A percentile compares a stretch with the other conserved stretches of the same genome.
These are phyloP conservation scores for Colletotrichum tabaci DNA, from an alignment of 2,329 filamentous ascomycete species.

Conservation along the genomic window DNA sequence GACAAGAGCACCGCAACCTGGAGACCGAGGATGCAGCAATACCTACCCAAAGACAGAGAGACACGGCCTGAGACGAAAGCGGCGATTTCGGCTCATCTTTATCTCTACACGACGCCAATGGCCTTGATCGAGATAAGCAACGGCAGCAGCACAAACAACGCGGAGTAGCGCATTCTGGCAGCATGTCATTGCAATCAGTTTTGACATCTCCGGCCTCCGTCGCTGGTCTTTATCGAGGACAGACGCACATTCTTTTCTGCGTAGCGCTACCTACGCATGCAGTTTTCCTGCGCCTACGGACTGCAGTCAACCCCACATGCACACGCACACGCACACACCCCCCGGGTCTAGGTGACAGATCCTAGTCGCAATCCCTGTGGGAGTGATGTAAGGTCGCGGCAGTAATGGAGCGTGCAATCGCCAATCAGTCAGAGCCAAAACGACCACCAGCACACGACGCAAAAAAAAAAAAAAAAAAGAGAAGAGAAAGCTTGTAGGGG, in stretches of 20 bases:
- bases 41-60: background rate
- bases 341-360: slow-evolving; percentile 28
- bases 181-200: slow-evolving; percentile 9
- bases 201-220: slow-evolving; percentile 23
- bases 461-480: slow-evolving; percentile 22
- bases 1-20: background rate
- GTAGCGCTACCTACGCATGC: slow-evolving; percentile 30
- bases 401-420: slow-evolving; percentile 40
- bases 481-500: slow-evolving; percentile 35
- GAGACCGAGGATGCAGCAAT: slow-evolving; percentile 13
- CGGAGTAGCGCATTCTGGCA: background rate
- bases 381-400: slow-evolving; percentile 43
- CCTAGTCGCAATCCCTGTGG: slow-evolving; percentile 39
- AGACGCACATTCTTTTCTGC: slow-evolving; percentile 17
- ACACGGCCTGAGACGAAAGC: slow-evolving; percentile 28
- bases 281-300: slow-evolving; percentile 30
- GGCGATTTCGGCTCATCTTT: slow-evolving; percentile 14
- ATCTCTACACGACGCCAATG: background rate
- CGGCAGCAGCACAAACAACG: background rate
- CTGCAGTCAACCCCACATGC: slow-evolving; percentile 38
- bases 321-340: background rate
- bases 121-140: slow-evolving; percentile 7
- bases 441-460: slow-evolving; percentile 19
- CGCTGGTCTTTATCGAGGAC: background rate
- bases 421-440: slow-evolving; percentile 41